These are phyloP conservation scores for Allantophomopsis lycopodina DNA, from an alignment of 2,329 filamentous ascomycete species.

Conservation along the genomic window DNA sequence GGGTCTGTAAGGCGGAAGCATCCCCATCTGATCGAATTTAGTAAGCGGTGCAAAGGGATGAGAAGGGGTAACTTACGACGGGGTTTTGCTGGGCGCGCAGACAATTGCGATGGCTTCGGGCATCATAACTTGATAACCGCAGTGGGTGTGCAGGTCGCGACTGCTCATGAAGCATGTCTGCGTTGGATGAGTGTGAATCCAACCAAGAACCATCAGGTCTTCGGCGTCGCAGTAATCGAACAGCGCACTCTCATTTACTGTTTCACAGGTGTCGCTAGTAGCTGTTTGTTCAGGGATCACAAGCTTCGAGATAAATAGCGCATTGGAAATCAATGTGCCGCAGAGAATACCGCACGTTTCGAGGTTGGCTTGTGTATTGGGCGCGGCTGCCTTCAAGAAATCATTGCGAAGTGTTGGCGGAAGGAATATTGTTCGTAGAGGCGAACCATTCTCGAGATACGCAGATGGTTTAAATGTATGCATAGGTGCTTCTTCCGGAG, in stretches of 20 bases:
- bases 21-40: conserved; percentile 48
- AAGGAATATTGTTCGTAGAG: conserved; percentile 78
- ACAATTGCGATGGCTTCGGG: conserved; percentile 95
- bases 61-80: conserved; percentile 42
- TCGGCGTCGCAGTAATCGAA: conserved; percentile 83
- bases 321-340: conserved; percentile 82
- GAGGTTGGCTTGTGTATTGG: conserved; percentile 69
- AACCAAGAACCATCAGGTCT: conserved; percentile 76
- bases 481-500: neutral
- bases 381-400: conserved; percentile 61
- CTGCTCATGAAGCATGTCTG: conserved; percentile 98
- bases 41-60: neutral
- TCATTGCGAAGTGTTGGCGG: conserved; percentile 58
- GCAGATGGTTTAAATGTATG: conserved; percentile 76
- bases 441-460: conserved; percentile 78
- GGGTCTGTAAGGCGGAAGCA: conserved; percentile 90
- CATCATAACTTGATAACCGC: conserved; percentile 91
- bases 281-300: conserved; percentile 84
- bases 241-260: conserved; percentile 68
- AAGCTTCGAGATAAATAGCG: conserved; percentile 77
- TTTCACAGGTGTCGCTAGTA: conserved; percentile 91
- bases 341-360: conserved; percentile 95
- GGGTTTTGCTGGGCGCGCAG: conserved; percentile 70
- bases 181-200: conserved; percentile 96
- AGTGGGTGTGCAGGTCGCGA: conserved; percentile 84